Evolutionary conservation across 78 protist genomes (phyloP), one percentile per base, ranked within the genome.

Genomic region (Polysphondylium violaceum): DNA sequence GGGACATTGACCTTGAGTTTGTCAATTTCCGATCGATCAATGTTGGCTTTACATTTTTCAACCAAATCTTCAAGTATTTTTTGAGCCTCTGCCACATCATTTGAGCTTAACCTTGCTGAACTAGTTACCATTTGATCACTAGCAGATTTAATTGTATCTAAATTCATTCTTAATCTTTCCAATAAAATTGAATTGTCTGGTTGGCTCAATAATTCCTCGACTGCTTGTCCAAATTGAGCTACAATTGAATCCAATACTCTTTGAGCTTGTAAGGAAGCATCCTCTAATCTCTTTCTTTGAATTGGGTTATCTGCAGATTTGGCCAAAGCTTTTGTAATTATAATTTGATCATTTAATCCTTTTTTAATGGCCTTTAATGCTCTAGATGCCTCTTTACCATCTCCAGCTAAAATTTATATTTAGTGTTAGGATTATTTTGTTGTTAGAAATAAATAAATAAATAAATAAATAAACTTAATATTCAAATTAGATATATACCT

Each of bases 231-330:
- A 83, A 83, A 83, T 63, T 83, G 59, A 41, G 72, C 77, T 43
- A 83, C 59, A 41, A 83, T 40, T 9, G 72, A 31, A 59, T 83
- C 91, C 25, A 83, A 83, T 43, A 83, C 63, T 17, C 2, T 33
- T 31, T 83, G 71, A 21, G 91, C 91, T 27, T 69, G 36, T 21
- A 29, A n/a, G n/a, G 91, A 77, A 14, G 91, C 91, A 69, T 83
- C 76, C 19, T 83, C 91, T 31, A 83, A 59, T 23, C 79, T 16
- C 27, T 69, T 83, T 38, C 44, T 67, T 40, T 83, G 78, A 25
- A 69, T n/a, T 59, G 91, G 91, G 35, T 78, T 78, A 21, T 83
- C 91, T 8, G 91, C 76, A n/a, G 91, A 68, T 44, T 83, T 83
- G 35, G 91, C 91, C 35, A 83, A 69, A 14, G 91, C 91, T 74